A percentile compares a stretch with the other conserved stretches of the same genome.
Conservation (phyloP, 2,329 filamentous ascomycete species). For the Ophidiomyces ophidiicola region DNA sequence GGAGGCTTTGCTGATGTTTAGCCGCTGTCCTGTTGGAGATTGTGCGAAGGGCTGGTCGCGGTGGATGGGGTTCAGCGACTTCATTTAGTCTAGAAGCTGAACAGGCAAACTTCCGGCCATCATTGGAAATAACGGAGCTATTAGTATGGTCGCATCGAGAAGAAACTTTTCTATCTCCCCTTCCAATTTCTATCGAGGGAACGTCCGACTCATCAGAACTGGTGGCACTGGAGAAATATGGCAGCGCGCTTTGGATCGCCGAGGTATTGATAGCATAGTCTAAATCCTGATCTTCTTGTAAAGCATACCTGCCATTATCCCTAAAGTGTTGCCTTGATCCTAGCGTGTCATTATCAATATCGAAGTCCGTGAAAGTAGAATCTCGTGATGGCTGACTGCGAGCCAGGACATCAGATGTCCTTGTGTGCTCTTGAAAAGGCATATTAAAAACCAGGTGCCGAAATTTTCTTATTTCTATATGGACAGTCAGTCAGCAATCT, state of each 20-base stretch:
- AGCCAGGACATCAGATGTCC: conserved; percentile 20
- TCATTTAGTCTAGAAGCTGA: conserved; percentile 23
- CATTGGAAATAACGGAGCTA: conserved; percentile 38
- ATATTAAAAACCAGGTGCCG: not conserved
- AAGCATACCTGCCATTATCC: conserved; percentile 5
- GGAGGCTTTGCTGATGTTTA: conserved; percentile 26
- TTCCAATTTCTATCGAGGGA: conserved; percentile 46
- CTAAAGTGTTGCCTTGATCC: conserved; percentile 28
- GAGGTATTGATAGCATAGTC: conserved; percentile 38
- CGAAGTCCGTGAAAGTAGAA: conserved; percentile 26
- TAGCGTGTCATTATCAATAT: conserved; percentile 33
- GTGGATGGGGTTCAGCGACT: conserved; percentile 28
- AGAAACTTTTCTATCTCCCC: conserved; percentile 35
- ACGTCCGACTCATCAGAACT: conserved; percentile 34
- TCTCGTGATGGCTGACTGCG: conserved; percentile 16
- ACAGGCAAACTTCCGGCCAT: conserved; percentile 34
- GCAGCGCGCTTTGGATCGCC: conserved; percentile 36
- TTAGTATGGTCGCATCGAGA: conserved; percentile 38
- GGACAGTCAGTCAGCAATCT: not conserved
- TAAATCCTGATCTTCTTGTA: conserved; percentile 24
- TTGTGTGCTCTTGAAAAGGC: conserved; percentile 12
- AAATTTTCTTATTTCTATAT: not conserved
- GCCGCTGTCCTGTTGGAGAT: conserved; percentile 19
- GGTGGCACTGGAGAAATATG: conserved; percentile 36
- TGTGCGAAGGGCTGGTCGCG: conserved; percentile 24